Conservation (phyloP, 2,329 filamentous ascomycete genomes). For the Cercospora sojina region DNA sequence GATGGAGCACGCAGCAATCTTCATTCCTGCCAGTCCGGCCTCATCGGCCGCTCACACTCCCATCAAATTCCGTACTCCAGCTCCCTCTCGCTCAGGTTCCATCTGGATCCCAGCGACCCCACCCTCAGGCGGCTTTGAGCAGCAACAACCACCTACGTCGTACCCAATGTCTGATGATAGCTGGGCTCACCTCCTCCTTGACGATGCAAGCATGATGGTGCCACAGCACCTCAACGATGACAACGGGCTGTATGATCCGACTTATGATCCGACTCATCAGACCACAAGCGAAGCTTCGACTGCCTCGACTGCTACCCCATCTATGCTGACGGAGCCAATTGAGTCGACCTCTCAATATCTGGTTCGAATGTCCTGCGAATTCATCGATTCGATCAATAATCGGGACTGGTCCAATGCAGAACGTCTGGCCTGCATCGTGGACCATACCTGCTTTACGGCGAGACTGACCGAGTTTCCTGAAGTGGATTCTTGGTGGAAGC, state of each 20-base stretch:
- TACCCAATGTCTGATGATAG: background rate
- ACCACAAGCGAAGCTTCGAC: constrained; percentile 12
- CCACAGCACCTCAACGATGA: background rate
- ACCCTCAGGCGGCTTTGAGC: constrained; percentile 1
- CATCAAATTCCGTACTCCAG: constrained; percentile 12
- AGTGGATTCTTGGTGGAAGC: constrained; percentile 11
- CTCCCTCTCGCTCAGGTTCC: constrained; percentile 9
- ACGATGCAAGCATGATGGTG: background rate
- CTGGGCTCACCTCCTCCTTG: constrained; percentile 1
- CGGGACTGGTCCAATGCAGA: constrained; percentile 14
- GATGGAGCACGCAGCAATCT: constrained; percentile 16
- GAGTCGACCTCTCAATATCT: constrained; percentile 9
- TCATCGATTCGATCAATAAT: constrained; percentile 18
- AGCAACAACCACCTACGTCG: constrained; percentile 3
- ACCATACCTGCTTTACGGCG: constrained; percentile 12
- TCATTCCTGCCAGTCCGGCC: constrained; percentile 19
- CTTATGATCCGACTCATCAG: constrained; percentile 3
- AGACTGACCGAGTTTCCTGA: constrained; percentile 11
- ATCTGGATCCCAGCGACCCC: constrained; percentile 12
- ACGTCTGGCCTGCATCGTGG: constrained; percentile 10
- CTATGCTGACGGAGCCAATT: background rate
- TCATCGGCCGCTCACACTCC: constrained; percentile 4
- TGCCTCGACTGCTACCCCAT: constrained; percentile 11
- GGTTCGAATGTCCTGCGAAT: constrained; percentile 10
- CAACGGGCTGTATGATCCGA: constrained; percentile 1